Evolutionary conservation across 345 rosid species (phyloP).

Genomic region (Populus ilicifolia): DNA sequence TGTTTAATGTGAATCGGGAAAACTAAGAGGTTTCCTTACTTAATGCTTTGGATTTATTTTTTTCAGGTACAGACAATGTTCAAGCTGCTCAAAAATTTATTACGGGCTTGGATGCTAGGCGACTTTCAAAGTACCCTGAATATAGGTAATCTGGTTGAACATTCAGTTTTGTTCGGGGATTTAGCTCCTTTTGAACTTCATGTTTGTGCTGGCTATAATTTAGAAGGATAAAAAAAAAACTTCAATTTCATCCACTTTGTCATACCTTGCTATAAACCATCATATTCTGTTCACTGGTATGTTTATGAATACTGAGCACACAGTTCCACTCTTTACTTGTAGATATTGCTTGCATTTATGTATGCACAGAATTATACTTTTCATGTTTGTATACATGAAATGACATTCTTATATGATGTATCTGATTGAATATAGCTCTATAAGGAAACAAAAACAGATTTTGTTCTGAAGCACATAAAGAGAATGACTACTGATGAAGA

Average conservation of each 20-base stretch:
- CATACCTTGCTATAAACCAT: background rate
- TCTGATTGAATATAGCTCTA: no score
- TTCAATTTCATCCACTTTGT: background rate
- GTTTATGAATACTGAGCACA: background rate
- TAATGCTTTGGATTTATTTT: constrained; percentile 1
- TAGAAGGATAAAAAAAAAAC: background rate
- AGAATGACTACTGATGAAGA: background rate
- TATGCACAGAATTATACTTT: no score
- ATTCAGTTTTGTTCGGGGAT: background rate
- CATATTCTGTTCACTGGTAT: background rate
- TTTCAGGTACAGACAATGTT: constrained; percentile 66
- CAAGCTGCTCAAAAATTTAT: constrained; percentile 86
- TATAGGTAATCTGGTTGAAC: constrained; percentile 45
- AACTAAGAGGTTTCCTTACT: background rate
- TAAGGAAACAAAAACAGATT: no score
- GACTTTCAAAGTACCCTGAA: constrained; percentile 70
- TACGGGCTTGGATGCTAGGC: constrained; percentile 95
- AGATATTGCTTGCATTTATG: no score
- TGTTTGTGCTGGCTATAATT: background rate
- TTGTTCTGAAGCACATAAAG: background rate
- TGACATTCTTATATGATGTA: no score
- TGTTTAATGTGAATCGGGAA: background rate
- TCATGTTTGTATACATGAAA: no score
- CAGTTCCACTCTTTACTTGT: background rate
- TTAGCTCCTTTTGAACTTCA: background rate